Evolutionary conservation across 192 early-diverging fungal genomes (phyloP), one percentile per base, ranked within the genome.

Genomic region (Rhizophagus sp.): DNA sequence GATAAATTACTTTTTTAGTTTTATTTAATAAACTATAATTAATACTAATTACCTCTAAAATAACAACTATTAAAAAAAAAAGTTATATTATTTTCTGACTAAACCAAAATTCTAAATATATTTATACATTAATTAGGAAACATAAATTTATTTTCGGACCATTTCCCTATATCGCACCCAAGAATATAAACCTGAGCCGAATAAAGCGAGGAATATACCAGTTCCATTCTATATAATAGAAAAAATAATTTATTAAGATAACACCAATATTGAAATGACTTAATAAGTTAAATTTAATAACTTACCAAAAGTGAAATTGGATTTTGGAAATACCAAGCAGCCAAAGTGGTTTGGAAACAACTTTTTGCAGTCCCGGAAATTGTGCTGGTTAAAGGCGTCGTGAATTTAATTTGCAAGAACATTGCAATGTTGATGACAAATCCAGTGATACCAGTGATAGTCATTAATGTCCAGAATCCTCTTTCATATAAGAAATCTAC

Each of bases 381-480:
- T 12, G 90, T 92, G 76, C 89, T 92, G 8, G 91, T 92, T 76
- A 92, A 81, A 22, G 91, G 89, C 11, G 91, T 89, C 1, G 91
- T 92, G 62, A 87, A 90, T 84, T 92, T 92, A 81, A 92, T 90
- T 79, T 92, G 91, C 81, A 91, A 82, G 79, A 92, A 92, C 85
- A 91, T 92, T 82, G 91, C 87, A 69, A 89, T 91, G 69, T 92
- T 92, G 81, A 92, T 91, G 68, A 86, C 83, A 80, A 92, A 92
- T 12, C 91, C 91, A 11, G 88, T 89, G 10, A 91, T 69, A 12
- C 89, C 91, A 15, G 91, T 92, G 34, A 91, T 4, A 2, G 82
- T 86, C 91, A 92, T 92, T 70, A 92, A 78, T 44, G 83, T 9
- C 91, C 91, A 92, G 81, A 92, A 92, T 34, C 74, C 73, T 27